Conservation (phyloP, 2,329 filamentous ascomycete genomes). For the Dactylonectria estremocensis region DNA sequence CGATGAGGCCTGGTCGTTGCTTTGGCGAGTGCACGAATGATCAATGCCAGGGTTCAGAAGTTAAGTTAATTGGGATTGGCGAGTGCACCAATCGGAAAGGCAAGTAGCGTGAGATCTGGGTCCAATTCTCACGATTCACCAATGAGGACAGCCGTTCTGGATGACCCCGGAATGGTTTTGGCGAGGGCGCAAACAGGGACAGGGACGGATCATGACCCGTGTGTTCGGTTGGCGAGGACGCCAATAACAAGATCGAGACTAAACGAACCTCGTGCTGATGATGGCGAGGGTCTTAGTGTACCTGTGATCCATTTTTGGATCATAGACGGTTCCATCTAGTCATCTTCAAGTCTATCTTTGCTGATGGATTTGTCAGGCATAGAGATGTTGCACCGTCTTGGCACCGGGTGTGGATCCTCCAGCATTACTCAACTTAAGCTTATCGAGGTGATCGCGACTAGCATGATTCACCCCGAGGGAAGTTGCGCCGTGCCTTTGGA, state of each 20-base stretch:
- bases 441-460: background rate
- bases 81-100: background rate
- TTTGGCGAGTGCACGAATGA: constrained; percentile 6
- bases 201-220: background rate
- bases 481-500: background rate
- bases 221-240: background rate
- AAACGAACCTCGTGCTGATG: background rate
- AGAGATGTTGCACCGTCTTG: constrained; percentile 36
- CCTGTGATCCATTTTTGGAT: background rate
- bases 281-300: background rate
- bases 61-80: background rate
- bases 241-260: constrained; percentile 24
- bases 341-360: background rate
- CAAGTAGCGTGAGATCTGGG: no score
- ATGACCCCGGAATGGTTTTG: background rate
- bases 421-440: background rate
- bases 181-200: background rate
- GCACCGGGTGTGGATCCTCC: background rate
- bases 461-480: constrained; percentile 14
- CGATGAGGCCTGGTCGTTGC: background rate
- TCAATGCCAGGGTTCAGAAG: background rate
- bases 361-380: constrained; percentile 38
- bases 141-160: background rate
- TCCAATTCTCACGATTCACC: no score
- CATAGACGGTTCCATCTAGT: background rate